These are phyloP conservation scores for Globisporangium splendens DNA, from an alignment of 352 stramenopile genomes.

Conservation along the genomic window DNA sequence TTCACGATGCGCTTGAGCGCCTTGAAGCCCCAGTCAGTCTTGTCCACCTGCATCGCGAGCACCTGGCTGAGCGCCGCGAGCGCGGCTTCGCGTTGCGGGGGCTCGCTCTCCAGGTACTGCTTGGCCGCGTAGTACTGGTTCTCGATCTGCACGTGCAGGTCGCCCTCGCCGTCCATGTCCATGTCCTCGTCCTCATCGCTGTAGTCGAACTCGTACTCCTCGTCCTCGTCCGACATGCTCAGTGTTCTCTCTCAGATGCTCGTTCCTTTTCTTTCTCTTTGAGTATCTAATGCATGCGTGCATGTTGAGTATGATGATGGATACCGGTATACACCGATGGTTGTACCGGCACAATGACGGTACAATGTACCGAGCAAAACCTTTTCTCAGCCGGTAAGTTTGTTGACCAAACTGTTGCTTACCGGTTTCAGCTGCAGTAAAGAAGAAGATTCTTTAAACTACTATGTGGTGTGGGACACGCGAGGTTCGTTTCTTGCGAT, in stretches of 20 bases:
- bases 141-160: conserved; percentile 88
- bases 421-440: no score
- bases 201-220: conserved; percentile 92
- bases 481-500: background rate
- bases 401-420: no score
- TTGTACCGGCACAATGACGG: no score
- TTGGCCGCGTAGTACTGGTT: conserved; percentile 94
- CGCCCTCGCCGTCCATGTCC: conserved; percentile 57
- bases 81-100: conserved; percentile 30
- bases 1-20: conserved; percentile 94
- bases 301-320: no score
- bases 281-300: no score
- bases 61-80: conserved; percentile 56
- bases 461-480: no score
- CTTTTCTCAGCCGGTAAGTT: no score
- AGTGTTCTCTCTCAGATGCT: background rate
- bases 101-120: conserved; percentile 58
- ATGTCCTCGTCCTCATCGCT: conserved; percentile 90
- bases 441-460: no score
- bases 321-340: no score
- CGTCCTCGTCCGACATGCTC: conserved; percentile 68
- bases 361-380: no score
- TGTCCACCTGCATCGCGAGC: conserved; percentile 45
- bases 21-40: conserved; percentile 92
- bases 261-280: background rate